phyloP scores from a whole-genome alignment of 768 basidiomycete species.

The Hygrophorus pudorinus region DNA sequence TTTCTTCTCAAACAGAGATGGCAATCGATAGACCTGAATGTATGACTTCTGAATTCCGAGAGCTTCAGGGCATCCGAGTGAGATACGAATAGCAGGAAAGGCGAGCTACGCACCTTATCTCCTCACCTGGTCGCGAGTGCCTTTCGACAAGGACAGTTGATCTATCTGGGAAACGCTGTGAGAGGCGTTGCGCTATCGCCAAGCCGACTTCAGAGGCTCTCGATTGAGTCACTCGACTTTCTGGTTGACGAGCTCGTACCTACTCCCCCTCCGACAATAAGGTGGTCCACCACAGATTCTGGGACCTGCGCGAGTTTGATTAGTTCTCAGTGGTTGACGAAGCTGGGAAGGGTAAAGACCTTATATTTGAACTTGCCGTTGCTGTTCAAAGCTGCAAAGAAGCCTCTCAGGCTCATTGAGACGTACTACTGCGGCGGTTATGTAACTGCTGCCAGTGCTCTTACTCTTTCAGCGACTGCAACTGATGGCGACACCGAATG shows the following conservation, averaged over 20 bases:
- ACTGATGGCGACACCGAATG: no score
- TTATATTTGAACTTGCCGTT: conserved; percentile 51
- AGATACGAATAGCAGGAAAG: neutral
- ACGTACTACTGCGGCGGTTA: no score
- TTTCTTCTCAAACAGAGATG: neutral
- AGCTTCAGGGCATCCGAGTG: conserved; percentile 32
- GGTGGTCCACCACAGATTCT: conserved; percentile 66
- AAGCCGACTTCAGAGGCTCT: conserved; percentile 73
- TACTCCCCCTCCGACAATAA: conserved; percentile 82
- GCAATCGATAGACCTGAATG: conserved; percentile 59
- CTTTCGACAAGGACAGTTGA: conserved; percentile 80
- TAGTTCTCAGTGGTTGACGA: neutral
- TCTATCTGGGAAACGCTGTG: conserved; percentile 49
- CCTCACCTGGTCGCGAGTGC: conserved; percentile 65
- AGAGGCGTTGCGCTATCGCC: conserved; percentile 71
- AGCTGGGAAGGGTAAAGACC: conserved; percentile 26
- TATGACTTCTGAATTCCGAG: conserved; percentile 91
- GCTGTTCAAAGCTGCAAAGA: conserved; percentile 53
- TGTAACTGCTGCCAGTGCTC: no score
- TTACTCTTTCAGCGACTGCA: no score
- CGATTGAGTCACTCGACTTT: neutral
- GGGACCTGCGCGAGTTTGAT: conserved; percentile 35
- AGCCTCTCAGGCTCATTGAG: conserved; percentile 33
- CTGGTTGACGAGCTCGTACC: neutral
- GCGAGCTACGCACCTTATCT: conserved; percentile 53